Percentiles rank a stretch among this genome's conserved stretches.
Evolutionary conservation across 1,284 basidiomycete species (phyloP).

Genomic region (Cutaneotrichosporon dermatis): DNA sequence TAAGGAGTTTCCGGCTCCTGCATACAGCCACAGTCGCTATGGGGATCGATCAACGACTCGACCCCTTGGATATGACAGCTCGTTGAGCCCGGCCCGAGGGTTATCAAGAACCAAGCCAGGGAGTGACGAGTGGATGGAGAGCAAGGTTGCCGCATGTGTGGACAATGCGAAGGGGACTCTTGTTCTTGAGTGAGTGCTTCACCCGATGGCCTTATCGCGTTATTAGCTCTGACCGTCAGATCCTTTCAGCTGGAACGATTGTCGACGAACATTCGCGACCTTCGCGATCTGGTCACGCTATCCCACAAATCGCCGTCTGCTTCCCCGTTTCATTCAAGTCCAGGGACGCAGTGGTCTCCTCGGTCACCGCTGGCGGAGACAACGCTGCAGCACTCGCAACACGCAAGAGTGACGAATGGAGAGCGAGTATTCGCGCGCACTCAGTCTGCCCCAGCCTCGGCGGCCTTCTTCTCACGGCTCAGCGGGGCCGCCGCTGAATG

Average conservation of each 20-base stretch:
- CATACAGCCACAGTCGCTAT: conserved; percentile 22
- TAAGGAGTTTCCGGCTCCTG: conserved; percentile 20
- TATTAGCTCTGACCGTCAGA: conserved; percentile 11
- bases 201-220: not conserved
- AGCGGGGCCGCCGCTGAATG: not conserved
- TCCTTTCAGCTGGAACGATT: conserved; percentile 25
- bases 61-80: too few species aligned
- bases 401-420: conserved; percentile 3
- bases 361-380: not conserved
- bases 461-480: conserved; percentile 18
- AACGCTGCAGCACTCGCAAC: not conserved
- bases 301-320: conserved; percentile 21
- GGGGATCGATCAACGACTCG: not conserved
- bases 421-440: conserved; percentile 30
- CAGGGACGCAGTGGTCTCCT: not conserved
- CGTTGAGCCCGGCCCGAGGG: too few species aligned
- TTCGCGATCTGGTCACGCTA: conserved; percentile 41
- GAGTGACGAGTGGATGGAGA: conserved; percentile 44
- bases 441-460: conserved; percentile 33
- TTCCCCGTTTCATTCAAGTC: not conserved
- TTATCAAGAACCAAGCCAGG: conserved; percentile 14
- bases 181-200: conserved; percentile 29
- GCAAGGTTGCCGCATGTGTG: conserved; percentile 34
- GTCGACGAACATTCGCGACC: conserved; percentile 41
- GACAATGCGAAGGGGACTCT: conserved; percentile 31